Conservation (phyloP, 2,329 filamentous ascomycete genomes). For the Penicillium polonicum region DNA sequence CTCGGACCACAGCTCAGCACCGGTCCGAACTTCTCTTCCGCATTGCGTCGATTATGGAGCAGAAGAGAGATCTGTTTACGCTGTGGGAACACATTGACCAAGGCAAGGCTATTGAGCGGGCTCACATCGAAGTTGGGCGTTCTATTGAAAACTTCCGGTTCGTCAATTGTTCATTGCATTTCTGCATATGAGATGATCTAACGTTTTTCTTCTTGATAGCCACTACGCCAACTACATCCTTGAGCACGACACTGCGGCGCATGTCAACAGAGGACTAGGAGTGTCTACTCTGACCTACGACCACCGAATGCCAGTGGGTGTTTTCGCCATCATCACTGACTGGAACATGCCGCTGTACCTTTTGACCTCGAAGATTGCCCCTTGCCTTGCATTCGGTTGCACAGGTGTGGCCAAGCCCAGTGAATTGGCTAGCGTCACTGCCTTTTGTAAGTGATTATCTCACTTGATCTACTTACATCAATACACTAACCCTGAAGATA, state of each 20-base stretch:
- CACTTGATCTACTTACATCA: too few relatives aligned
- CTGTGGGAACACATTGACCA: not conserved
- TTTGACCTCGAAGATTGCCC: not conserved
- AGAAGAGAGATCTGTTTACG: not conserved
- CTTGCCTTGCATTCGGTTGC: not conserved
- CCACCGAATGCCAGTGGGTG: not conserved
- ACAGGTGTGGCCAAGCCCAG: not conserved
- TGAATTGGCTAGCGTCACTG: not conserved
- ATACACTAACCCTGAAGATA: not conserved
- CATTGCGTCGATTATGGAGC: not conserved
- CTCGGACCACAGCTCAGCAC: accelerated
- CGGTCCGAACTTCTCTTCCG: not conserved
- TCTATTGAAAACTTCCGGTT: not conserved
- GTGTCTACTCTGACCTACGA: not conserved
- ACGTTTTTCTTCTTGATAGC: not conserved
- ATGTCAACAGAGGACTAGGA: not conserved
- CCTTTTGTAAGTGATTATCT: not conserved
- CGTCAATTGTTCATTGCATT: not conserved
- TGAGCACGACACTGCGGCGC: not conserved
- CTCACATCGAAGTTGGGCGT: not conserved
- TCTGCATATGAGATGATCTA: not conserved
- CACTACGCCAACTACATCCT: not conserved
- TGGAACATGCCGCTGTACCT: not conserved
- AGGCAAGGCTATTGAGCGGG: not conserved
- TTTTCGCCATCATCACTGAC: not conserved